phyloP scores from a whole-genome alignment of 2,329 filamentous ascomycete species.

The Ophiostoma tasmaniense region DNA sequence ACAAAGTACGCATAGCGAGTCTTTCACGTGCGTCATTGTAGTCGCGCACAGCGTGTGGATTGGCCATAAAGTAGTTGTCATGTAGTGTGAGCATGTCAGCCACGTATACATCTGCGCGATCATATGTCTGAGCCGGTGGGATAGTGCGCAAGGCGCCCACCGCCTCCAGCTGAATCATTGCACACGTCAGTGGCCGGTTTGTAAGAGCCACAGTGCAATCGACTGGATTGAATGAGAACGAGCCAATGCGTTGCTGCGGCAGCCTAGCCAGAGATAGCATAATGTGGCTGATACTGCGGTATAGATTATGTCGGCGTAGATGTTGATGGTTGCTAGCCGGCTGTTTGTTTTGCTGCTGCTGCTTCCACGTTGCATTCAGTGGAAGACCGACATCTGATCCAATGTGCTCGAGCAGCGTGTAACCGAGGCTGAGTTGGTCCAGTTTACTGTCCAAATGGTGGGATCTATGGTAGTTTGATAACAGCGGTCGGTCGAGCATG shows the following conservation, averaged over 20 bases:
- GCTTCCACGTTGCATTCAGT: slow-evolving; percentile 26
- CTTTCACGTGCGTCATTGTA: slow-evolving; percentile 23
- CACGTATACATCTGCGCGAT: slow-evolving; percentile 25
- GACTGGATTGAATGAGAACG: slow-evolving; percentile 24
- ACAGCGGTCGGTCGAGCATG: slow-evolving; percentile 3
- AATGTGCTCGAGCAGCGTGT: slow-evolving; percentile 25
- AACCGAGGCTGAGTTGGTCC: slow-evolving; percentile 11
- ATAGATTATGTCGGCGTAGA: slow-evolving; percentile 24
- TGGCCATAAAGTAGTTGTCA: slow-evolving; percentile 23
- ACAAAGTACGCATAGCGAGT: slow-evolving; percentile 23
- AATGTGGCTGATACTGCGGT: slow-evolving; percentile 26
- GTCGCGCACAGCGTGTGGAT: slow-evolving; percentile 21
- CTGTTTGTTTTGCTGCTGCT: slow-evolving; percentile 4
- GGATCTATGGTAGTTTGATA: slow-evolving; percentile 17
- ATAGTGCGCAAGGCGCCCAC: slow-evolving; percentile 26
- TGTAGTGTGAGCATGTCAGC: slow-evolving; percentile 25
- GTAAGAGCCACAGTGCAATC: slow-evolving; percentile 20
- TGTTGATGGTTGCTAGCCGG: slow-evolving; percentile 1
- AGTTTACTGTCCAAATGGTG: background rate
- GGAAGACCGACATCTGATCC: slow-evolving; percentile 23
- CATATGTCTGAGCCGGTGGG: slow-evolving; percentile 26
- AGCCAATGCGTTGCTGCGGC: slow-evolving; percentile 25
- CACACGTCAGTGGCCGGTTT: slow-evolving; percentile 19
- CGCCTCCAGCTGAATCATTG: slow-evolving; percentile 27
- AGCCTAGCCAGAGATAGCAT: slow-evolving; percentile 27